Conservation (phyloP, 495 filamentous ascomycete genomes). For the Annulohypoxylon stygium region DNA sequence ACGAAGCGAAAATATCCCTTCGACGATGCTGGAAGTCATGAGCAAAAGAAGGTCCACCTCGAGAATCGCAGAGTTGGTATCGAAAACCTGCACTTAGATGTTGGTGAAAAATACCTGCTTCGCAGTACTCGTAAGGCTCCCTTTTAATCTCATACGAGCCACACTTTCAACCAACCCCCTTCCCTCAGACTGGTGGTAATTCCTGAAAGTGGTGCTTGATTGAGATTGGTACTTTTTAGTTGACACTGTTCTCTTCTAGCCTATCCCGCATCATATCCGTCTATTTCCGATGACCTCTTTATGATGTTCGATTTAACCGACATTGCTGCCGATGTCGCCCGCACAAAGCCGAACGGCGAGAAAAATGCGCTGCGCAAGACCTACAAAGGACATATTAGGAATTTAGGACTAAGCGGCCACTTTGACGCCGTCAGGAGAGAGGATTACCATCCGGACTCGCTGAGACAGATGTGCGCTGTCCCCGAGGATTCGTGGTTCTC, state of each 20-base stretch:
- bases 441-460: slow-evolving; percentile 50
- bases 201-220: slow-evolving; percentile 31
- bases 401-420: slow-evolving; percentile 64
- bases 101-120: slow-evolving; percentile 70
- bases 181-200: slow-evolving; percentile 26
- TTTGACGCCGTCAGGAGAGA: slow-evolving; percentile 67
- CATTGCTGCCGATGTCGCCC: slow-evolving; percentile 66
- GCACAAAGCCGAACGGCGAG: slow-evolving; percentile 66
- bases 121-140: slow-evolving; percentile 73
- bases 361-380: slow-evolving; percentile 70
- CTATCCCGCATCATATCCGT: slow-evolving; percentile 56
- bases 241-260: slow-evolving; percentile 65
- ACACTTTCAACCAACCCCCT: slow-evolving; percentile 21
- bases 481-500: slow-evolving; percentile 70
- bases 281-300: slow-evolving; percentile 65
- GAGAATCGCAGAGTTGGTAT: slow-evolving; percentile 67
- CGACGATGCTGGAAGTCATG: slow-evolving; percentile 62
- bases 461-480: slow-evolving; percentile 62
- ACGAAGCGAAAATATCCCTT: slow-evolving; percentile 67
- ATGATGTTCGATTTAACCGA: slow-evolving; percentile 62
- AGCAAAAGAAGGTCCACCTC: slow-evolving; percentile 68
- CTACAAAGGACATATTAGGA: slow-evolving; percentile 70
- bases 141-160: slow-evolving; percentile 53
- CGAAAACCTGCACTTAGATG: slow-evolving; percentile 67
- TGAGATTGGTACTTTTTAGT: slow-evolving; percentile 53